These are phyloP conservation scores for Colletotrichum sp. DNA, from an alignment of 2,329 filamentous ascomycete genomes.

Conservation along the genomic window DNA sequence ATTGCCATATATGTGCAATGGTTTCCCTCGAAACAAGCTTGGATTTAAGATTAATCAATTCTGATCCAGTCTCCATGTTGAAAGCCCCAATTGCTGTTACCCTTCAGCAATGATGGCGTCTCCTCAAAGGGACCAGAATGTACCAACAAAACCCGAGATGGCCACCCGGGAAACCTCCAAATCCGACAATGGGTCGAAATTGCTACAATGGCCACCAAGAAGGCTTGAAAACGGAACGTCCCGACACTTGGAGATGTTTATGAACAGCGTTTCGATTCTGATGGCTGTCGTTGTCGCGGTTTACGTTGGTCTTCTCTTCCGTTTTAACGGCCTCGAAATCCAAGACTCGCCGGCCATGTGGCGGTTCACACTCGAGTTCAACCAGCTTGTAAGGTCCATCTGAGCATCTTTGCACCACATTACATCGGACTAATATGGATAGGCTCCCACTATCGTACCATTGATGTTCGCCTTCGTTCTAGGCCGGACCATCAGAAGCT, in stretches of 20 bases:
- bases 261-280: neutral
- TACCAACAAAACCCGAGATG: neutral
- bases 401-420: fast-evolving
- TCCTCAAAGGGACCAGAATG: neutral
- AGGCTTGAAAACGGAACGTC: neutral
- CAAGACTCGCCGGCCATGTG: neutral
- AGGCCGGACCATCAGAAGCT: neutral
- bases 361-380: neutral
- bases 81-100: neutral
- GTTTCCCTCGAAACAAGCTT: neutral
- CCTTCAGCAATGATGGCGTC: neutral
- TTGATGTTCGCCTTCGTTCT: neutral
- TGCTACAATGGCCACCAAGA: neutral
- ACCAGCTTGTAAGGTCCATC: neutral
- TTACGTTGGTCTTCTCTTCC: neutral
- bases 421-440: neutral
- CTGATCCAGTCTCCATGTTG: neutral
- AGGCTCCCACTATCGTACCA: neutral
- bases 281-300: neutral
- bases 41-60: neutral
- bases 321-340: neutral
- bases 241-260: neutral
- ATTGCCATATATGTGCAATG: neutral
- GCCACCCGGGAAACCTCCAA: neutral
- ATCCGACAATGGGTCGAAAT: neutral